Evolutionary conservation across 2,329 filamentous ascomycete genomes (phyloP).

Genomic region (Neofusicoccum ribis): DNA sequence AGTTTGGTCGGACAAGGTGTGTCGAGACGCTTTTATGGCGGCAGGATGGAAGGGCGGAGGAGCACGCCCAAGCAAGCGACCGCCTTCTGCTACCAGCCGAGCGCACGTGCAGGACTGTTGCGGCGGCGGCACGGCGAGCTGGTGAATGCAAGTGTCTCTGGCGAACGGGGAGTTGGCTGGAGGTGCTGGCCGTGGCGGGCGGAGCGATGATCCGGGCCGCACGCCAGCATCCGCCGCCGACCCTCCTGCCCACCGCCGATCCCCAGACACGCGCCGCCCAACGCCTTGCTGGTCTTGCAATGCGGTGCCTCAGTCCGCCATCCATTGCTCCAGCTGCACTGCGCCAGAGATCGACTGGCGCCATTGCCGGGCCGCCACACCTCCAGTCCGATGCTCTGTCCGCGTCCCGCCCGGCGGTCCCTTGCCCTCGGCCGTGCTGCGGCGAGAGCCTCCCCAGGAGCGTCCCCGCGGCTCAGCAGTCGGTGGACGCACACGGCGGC

Average conservation of each 20-base stretch:
- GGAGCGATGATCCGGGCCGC: slow-evolving; percentile 13
- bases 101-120: neutral
- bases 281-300: too few species aligned
- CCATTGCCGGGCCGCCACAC: too few species aligned
- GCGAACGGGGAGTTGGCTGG: neutral
- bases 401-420: neutral
- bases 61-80: neutral
- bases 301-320: neutral
- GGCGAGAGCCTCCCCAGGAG: too few species aligned
- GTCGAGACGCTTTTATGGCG: neutral
- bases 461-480: neutral
- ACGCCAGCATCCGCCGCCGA: neutral
- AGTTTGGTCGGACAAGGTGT: neutral
- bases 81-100: neutral
- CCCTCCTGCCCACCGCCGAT: neutral
- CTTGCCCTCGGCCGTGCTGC: neutral
- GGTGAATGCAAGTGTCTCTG: neutral
- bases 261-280: neutral
- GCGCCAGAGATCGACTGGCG: too few species aligned
- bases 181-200: slow-evolving; percentile 10
- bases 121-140: too few species aligned
- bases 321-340: neutral
- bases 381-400: neutral
- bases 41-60: neutral
- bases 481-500: too few species aligned